Conservation (phyloP, 2,329 filamentous ascomycete species). For the Rutstroemia sp. region DNA sequence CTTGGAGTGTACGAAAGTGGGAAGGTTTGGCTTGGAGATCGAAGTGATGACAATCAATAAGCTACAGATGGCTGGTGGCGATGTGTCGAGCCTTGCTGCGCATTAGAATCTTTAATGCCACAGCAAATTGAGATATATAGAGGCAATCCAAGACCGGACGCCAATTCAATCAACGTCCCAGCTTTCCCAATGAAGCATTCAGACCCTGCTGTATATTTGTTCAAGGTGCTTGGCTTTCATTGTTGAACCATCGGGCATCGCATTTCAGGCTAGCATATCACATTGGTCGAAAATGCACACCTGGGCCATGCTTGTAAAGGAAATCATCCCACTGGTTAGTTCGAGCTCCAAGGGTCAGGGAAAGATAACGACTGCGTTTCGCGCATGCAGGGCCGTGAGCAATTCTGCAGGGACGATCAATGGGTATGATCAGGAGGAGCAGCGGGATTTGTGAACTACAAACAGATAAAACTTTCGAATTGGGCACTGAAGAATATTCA, state of each 20-base stretch:
- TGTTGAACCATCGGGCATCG: too few species aligned
- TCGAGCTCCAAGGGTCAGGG: background rate
- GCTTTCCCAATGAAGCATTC: background rate
- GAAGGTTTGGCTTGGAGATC: conserved; percentile 49
- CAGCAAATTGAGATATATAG: background rate
- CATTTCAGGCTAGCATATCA: too few species aligned
- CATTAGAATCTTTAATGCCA: background rate
- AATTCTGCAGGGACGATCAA: background rate
- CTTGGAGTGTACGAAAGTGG: conserved; percentile 80
- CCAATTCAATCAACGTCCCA: background rate
- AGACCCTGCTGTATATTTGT: too few species aligned
- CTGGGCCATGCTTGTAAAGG: too few species aligned
- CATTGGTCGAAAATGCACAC: too few species aligned
- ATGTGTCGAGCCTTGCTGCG: too few species aligned
- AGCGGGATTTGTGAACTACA: background rate
- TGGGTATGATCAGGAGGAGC: background rate
- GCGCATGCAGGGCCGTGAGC: background rate
- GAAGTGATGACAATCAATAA: background rate
- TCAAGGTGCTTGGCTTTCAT: too few species aligned
- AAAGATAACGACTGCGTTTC: background rate
- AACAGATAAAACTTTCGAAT: background rate
- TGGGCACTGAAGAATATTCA: background rate
- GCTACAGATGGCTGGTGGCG: background rate
- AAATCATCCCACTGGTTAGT: too few species aligned
- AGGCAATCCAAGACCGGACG: too few species aligned